Percentiles rank a stretch among this genome's conserved stretches.
phyloP scores from a whole-genome alignment of 2,329 filamentous ascomycete species.

The Calonectria henricotiae region DNA sequence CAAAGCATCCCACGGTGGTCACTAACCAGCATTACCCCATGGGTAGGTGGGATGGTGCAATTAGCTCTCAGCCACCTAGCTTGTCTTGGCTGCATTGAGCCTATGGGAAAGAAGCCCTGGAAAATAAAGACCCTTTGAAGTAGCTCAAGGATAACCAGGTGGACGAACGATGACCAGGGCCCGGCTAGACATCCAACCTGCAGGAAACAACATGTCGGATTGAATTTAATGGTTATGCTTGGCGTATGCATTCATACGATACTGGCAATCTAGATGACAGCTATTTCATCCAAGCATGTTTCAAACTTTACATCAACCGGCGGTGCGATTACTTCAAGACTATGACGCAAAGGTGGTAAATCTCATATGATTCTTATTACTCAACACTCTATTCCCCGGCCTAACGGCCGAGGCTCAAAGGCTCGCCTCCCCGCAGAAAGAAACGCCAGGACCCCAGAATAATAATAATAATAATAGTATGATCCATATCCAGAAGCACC shows the following conservation, averaged over 20 bases:
- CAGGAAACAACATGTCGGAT: conserved; percentile 24
- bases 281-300: conserved; percentile 35
- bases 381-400: conserved; percentile 31
- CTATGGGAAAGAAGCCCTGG: conserved; percentile 15
- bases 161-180: conserved; percentile 12
- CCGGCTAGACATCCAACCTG: conserved; percentile 18
- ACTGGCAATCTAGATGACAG: conserved; percentile 30
- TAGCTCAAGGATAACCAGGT: conserved; percentile 25
- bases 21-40: conserved; percentile 38
- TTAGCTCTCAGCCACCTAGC: conserved; percentile 30
- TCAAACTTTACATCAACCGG: conserved; percentile 8
- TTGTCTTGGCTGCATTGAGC: neutral
- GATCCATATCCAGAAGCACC: conserved; percentile 39
- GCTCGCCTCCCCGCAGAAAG: conserved; percentile 33
- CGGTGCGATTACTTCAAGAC: conserved; percentile 5
- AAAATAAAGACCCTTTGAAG: neutral
- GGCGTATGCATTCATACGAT: conserved; percentile 45
- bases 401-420: conserved; percentile 29
- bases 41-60: conserved; percentile 40
- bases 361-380: conserved; percentile 29
- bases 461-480: conserved; percentile 24
- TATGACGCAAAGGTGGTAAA: conserved; percentile 19
- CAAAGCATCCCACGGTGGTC: conserved; percentile 22
- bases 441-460: conserved; percentile 44
- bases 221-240: conserved; percentile 18